These are phyloP conservation scores for Globisporangium megalacanthum DNA, from an alignment of 352 stramenopile species.

Conservation along the genomic window DNA sequence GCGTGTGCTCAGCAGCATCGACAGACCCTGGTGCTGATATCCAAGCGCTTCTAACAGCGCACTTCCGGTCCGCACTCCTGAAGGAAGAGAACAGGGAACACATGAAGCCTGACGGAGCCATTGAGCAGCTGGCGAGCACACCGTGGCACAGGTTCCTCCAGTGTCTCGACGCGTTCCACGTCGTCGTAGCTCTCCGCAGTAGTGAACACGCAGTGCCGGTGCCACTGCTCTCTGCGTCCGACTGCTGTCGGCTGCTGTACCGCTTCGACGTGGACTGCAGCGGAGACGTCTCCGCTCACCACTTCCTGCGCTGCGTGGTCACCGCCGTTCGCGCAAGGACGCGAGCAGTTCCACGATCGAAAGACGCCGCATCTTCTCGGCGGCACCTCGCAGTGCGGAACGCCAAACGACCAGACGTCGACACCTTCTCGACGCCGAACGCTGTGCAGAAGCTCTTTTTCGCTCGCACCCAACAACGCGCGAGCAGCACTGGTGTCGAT, in stretches of 20 bases:
- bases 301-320: conserved; percentile 16
- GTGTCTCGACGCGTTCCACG: conserved; percentile 20
- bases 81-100: not conserved
- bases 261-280: conserved; percentile 27
- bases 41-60: not conserved
- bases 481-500: not conserved
- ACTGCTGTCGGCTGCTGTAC: conserved; percentile 39
- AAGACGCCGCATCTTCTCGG: not conserved
- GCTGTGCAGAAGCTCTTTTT: conserved; percentile 38
- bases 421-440: conserved; percentile 30
- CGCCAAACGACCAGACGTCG: conserved; percentile 25
- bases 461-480: conserved; percentile 12
- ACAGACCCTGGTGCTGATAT: not conserved
- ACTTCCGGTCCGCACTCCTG: conserved; percentile 1
- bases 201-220: not conserved
- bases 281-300: conserved; percentile 17
- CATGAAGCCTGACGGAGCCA: not conserved
- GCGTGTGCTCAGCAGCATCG: not conserved
- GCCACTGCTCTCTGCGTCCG: conserved; percentile 3
- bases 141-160: conserved; percentile 22
- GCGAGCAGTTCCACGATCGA: not conserved
- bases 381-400: conserved; percentile 13
- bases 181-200: not conserved
- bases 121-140: not conserved
- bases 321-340: conserved; percentile 7